Conservation (phyloP, 345 rosid genomes). For the Hibiscus syriacus region DNA sequence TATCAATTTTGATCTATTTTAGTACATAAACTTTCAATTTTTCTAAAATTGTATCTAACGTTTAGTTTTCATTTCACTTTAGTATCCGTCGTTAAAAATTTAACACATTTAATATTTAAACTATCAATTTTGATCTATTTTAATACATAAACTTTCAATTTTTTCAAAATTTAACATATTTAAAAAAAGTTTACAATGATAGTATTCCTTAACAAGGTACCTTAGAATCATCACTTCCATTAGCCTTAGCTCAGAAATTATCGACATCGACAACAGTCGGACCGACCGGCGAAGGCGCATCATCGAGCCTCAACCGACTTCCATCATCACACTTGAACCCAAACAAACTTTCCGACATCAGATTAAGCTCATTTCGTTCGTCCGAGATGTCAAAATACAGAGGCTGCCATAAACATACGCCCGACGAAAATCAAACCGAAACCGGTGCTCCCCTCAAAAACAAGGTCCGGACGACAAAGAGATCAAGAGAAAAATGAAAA, state of each 20-base stretch:
- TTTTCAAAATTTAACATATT: too few species aligned
- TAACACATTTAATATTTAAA: too few species aligned
- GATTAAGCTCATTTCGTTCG: too few species aligned
- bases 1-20: too few species aligned
- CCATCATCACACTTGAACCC: neutral
- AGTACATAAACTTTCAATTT: too few species aligned
- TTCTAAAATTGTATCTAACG: too few species aligned
- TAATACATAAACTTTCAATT: too few species aligned
- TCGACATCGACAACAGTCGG: constrained; percentile 32
- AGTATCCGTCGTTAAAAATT: too few species aligned
- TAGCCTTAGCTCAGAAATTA: constrained; percentile 45
- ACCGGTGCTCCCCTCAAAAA: constrained; percentile 9
- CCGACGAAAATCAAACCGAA: neutral
- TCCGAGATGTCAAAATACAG: neutral
- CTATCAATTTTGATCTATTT: too few species aligned
- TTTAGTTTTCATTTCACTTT: too few species aligned
- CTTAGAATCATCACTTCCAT: constrained; percentile 50
- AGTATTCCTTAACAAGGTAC: constrained; percentile 24
- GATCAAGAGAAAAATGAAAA: neutral
- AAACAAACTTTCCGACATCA: too few species aligned
- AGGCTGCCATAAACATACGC: neutral
- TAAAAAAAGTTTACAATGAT: too few species aligned
- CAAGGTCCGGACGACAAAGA: constrained; percentile 2
- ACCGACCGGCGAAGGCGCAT: constrained; percentile 7
- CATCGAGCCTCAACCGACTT: neutral